Conservation (phyloP, 805 yeast genomes). For the Candida railenensis region DNA sequence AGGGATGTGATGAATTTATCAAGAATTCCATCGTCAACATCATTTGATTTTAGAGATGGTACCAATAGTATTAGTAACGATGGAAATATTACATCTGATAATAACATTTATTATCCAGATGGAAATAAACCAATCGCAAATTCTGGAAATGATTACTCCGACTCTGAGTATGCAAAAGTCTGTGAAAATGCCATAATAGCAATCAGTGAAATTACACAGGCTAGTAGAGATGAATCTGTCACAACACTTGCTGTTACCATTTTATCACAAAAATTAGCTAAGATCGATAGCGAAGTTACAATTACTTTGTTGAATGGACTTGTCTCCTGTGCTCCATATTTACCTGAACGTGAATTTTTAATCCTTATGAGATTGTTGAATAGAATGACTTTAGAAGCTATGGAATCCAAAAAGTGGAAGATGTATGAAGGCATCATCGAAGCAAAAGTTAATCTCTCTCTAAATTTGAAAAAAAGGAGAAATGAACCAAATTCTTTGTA, state of each 20-base stretch:
- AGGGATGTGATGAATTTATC: background rate
- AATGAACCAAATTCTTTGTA: slow-evolving; percentile 39
- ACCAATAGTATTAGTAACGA: slow-evolving; percentile 7
- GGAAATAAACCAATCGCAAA: slow-evolving; percentile 1
- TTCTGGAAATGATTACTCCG: slow-evolving; percentile 8
- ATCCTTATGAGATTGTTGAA: slow-evolving; percentile 60
- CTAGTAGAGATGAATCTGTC: slow-evolving; percentile 69
- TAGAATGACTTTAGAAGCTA: slow-evolving; percentile 45
- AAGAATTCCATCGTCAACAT: slow-evolving; percentile 8
- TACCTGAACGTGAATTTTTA: slow-evolving; percentile 66
- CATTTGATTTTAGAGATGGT: slow-evolving; percentile 15
- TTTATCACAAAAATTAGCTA: slow-evolving; percentile 69
- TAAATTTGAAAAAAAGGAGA: slow-evolving; percentile 29
- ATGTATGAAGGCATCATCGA: slow-evolving; percentile 41
- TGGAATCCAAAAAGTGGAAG: slow-evolving; percentile 36
- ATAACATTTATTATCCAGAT: background rate
- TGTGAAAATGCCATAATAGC: slow-evolving; percentile 71
- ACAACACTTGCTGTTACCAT: slow-evolving; percentile 78
- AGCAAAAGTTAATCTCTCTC: slow-evolving; percentile 51
- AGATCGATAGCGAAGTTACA: slow-evolving; percentile 51
- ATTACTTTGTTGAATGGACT: slow-evolving; percentile 58
- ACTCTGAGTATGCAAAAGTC: slow-evolving; percentile 35
- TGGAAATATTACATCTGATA: slow-evolving; percentile 3
- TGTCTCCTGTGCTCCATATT: slow-evolving; percentile 57
- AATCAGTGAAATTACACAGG: slow-evolving; percentile 61